These are phyloP conservation scores for Neurospora sp. DNA, from an alignment of 495 filamentous ascomycete genomes.

Conservation along the genomic window DNA sequence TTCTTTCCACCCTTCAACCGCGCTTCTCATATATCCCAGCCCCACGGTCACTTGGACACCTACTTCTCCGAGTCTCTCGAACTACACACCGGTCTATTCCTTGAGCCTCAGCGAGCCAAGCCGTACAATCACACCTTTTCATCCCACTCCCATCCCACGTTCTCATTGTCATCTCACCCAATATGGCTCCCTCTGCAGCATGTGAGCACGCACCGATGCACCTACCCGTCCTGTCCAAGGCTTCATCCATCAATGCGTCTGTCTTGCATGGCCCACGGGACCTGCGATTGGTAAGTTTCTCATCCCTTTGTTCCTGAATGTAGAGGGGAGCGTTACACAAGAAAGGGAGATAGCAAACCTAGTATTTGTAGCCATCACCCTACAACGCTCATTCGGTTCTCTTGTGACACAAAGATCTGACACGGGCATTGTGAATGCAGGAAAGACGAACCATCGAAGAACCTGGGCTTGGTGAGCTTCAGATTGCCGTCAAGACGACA, in stretches of 20 bases:
- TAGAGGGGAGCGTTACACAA: constrained; percentile 20
- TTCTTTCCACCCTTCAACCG: background rate
- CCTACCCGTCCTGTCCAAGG: constrained; percentile 30
- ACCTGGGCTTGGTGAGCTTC: constrained; percentile 48
- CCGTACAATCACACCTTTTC: constrained; percentile 17
- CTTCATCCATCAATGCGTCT: constrained; percentile 37
- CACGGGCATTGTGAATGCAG: constrained; percentile 15
- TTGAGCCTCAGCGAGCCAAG: constrained; percentile 7
- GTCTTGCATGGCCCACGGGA: constrained; percentile 43
- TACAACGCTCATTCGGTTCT: background rate
- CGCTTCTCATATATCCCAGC: background rate
- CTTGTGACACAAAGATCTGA: constrained; percentile 6
- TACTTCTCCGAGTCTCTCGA: background rate
- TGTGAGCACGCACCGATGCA: constrained; percentile 34
- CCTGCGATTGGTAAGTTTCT: constrained; percentile 36
- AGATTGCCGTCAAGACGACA: constrained; percentile 64
- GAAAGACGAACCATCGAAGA: constrained; percentile 39
- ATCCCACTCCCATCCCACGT: constrained; percentile 26
- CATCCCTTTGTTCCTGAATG: constrained; percentile 5
- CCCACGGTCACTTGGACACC: background rate
- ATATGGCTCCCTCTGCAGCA: constrained; percentile 39
- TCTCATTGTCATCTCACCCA: constrained; percentile 19
- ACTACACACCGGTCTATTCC: background rate
- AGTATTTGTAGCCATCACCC: background rate
- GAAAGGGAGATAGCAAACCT: constrained; percentile 1